Evolutionary conservation across 1,139 yeast genomes (phyloP).

Genomic region (Candida albicans): DNA sequence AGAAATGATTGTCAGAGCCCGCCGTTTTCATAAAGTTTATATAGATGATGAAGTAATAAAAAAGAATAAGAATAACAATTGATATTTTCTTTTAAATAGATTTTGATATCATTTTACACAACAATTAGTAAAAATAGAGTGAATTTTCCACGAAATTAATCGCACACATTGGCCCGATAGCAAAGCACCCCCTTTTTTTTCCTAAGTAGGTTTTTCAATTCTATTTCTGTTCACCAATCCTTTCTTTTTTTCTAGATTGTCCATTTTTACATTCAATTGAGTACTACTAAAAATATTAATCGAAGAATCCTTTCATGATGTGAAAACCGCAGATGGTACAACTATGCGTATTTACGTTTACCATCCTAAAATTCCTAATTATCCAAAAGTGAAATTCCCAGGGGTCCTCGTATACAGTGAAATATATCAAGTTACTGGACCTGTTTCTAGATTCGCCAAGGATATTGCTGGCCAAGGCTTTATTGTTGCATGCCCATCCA

Average conservation of each 20-base stretch:
- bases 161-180: too few species aligned
- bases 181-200: neutral
- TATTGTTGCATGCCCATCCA: conserved; percentile 75
- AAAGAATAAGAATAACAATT: too few species aligned
- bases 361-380: conserved; percentile 69
- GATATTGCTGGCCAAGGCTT: conserved; percentile 80
- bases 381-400: conserved; percentile 76
- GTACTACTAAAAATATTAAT: conserved; percentile 51
- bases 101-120: too few species aligned
- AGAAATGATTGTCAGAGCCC: conserved; percentile 12
- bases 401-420: conserved; percentile 73
- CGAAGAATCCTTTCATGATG: conserved; percentile 65
- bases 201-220: too few species aligned
- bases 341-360: conserved; percentile 64
- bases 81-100: too few species aligned
- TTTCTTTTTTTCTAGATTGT: neutral
- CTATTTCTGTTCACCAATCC: neutral
- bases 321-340: conserved; percentile 64
- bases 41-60: too few species aligned
- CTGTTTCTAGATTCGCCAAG: conserved; percentile 75
- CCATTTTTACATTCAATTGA: neutral
- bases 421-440: conserved; percentile 79
- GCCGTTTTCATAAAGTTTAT: too few species aligned
- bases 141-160: too few species aligned
- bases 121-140: too few species aligned